Evolutionary conservation across 805 yeast species (phyloP).

Genomic region (Metschnikowia chrysomelidarum): DNA sequence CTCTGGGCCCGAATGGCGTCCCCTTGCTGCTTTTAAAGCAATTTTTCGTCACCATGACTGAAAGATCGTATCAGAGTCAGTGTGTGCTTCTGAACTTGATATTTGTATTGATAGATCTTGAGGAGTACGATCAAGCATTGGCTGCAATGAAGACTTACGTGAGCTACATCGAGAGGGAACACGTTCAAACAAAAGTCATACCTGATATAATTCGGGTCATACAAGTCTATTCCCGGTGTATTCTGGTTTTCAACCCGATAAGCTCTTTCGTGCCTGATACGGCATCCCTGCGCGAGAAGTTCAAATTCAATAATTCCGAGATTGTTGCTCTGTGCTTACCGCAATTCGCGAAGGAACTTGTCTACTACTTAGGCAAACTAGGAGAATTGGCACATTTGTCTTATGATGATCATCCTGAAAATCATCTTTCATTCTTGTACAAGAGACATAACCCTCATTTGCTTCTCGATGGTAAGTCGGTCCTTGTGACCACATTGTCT

Average conservation of each 20-base stretch:
- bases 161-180: constrained; percentile 32
- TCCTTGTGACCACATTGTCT: constrained; percentile 28
- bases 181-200: constrained; percentile 31
- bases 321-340: constrained; percentile 22
- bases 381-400: constrained; percentile 24
- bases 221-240: constrained; percentile 32
- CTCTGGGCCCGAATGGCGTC: constrained; percentile 16
- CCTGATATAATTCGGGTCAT: constrained; percentile 34
- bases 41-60: constrained; percentile 29
- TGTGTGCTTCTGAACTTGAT: constrained; percentile 32
- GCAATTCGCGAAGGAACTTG: constrained; percentile 20
- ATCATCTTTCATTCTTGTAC: constrained; percentile 35
- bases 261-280: constrained; percentile 23
- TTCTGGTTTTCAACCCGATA: constrained; percentile 37
- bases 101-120: constrained; percentile 29
- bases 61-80: constrained; percentile 38
- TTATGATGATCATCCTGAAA: constrained; percentile 25
- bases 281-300: constrained; percentile 15
- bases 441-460: constrained; percentile 34
- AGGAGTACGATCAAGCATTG: constrained; percentile 43
- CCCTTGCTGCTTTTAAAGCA: constrained; percentile 27
- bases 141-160: constrained; percentile 41
- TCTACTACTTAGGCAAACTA: constrained; percentile 25
- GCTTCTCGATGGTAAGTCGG: constrained; percentile 26
- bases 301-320: constrained; percentile 26